phyloP scores from a whole-genome alignment of 2,329 filamentous ascomycete species.

The Sordariomycetes sp. region DNA sequence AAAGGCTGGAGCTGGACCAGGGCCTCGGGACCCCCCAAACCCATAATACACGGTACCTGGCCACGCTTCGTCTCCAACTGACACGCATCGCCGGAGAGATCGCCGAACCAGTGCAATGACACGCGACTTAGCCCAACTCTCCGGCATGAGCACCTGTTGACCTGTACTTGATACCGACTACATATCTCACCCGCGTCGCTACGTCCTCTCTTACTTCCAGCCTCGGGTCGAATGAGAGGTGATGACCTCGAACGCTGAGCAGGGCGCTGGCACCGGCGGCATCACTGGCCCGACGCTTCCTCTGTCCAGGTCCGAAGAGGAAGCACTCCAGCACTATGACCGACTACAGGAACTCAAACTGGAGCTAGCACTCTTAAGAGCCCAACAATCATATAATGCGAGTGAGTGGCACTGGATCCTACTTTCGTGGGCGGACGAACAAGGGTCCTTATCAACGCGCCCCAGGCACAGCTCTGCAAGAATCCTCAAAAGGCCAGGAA shows the following conservation, averaged over 20 bases:
- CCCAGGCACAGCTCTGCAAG: constrained; percentile 31
- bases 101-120: background rate
- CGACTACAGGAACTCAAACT: constrained; percentile 60
- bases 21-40: no score
- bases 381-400: constrained; percentile 20
- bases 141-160: no score
- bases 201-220: background rate
- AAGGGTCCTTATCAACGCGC: constrained; percentile 1
- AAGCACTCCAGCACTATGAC: constrained; percentile 60
- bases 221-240: background rate
- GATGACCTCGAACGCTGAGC: background rate
- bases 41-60: no score
- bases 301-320: constrained; percentile 56
- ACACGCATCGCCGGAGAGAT: no score
- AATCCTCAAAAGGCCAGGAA: constrained; percentile 47
- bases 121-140: background rate
- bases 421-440: background rate
- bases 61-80: no score
- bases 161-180: background rate
- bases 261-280: background rate
- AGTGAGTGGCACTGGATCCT: background rate
- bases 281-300: constrained; percentile 22
- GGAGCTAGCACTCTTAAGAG: constrained; percentile 56
- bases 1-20: no score
- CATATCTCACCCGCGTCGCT: background rate